A percentile compares a stretch with the other conserved stretches of the same genome.
Evolutionary conservation across 2,329 filamentous ascomycete species (phyloP).

Genomic region (Colletotrichum lini): DNA sequence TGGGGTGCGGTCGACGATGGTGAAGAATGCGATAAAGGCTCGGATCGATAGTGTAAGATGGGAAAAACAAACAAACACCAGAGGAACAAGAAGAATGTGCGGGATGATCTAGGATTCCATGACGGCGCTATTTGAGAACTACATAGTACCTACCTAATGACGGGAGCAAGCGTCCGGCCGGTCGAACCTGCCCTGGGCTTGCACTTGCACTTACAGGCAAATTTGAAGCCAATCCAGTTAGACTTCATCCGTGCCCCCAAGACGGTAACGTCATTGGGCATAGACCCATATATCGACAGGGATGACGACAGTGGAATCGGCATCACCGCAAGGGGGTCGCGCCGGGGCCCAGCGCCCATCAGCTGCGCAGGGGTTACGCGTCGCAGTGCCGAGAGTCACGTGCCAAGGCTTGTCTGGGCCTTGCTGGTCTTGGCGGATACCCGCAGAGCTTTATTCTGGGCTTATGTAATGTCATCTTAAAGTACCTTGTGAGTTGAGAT

Average conservation of each 20-base stretch:
- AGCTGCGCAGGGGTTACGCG: slow-evolving; percentile 33
- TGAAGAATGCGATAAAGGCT: neutral
- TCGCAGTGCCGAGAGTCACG: slow-evolving; percentile 37
- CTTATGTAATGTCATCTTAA: slow-evolving; percentile 13
- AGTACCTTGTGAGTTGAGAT: neutral
- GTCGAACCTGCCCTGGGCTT: neutral
- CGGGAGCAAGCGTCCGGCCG: slow-evolving; percentile 6
- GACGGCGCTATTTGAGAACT: slow-evolving; percentile 14
- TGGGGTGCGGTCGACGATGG: neutral
- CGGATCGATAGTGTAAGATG: neutral
- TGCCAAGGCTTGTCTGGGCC: slow-evolving; percentile 30
- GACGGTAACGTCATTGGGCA: slow-evolving; percentile 31
- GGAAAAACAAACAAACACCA: neutral
- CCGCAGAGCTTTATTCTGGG: neutral
- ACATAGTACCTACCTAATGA: neutral
- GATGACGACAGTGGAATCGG: slow-evolving; percentile 5
- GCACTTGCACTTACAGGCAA: neutral
- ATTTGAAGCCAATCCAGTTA: slow-evolving; percentile 14
- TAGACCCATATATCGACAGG: neutral
- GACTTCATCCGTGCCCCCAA: slow-evolving; percentile 14
- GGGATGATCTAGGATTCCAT: neutral
- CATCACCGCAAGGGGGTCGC: slow-evolving; percentile 14
- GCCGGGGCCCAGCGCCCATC: slow-evolving; percentile 5
- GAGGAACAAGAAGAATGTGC: neutral
- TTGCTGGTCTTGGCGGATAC: neutral